Evolutionary conservation across 192 early-diverging fungal species (phyloP), one percentile per base, ranked within the genome.

Genomic region (Umbelopsis vinacea): DNA sequence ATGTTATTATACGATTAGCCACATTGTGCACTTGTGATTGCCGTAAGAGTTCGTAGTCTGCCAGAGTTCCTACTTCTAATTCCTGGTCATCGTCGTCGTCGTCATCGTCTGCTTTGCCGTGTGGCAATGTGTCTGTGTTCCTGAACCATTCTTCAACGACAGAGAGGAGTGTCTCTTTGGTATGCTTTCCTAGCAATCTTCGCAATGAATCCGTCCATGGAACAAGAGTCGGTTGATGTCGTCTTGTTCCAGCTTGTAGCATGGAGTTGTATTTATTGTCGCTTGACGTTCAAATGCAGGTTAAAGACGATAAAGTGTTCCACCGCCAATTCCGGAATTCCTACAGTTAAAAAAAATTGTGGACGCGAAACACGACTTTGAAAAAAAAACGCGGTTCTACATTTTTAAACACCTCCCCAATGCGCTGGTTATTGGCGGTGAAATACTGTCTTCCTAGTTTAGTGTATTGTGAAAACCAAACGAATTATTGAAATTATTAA

Each of bases 91-190:
- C 47, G 52, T 57, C 35, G 15, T 66, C 47, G 52, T 57, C 35
- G 14, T 66, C 60, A n/a, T 66, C 24, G 9, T 17, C 35, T 1
- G 52, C 57, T 40, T 71, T 60, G 17, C 47, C 48, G 24, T 71
- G 43, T 17, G 73, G 75, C 10, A 69, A 53, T 45, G 72, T 67
- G 26, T 69, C 38, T n/a, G 76, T 57, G 21, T 63, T n/a, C 35
- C 70, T 21, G 23, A 82, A 53, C 83, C 83, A 84, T 29, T 40
- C 55, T 3, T 77, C 26, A 9, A 76, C 76, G 26, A 71, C 47
- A 48, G 74, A 53, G 19, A 84, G 72, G 19, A 84, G 71, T 2
- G 75, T 60, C 15, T 77, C 77, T 46, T 82, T 84, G 22, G 72
- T 70, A 67, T 84, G 83, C 37, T 68, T 69, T 68, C 77, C 79